Evolutionary conservation across 2,329 filamentous ascomycete genomes (phyloP), one percentile per base, ranked within the genome.

Genomic region (Ceratocystis huliohia): DNA sequence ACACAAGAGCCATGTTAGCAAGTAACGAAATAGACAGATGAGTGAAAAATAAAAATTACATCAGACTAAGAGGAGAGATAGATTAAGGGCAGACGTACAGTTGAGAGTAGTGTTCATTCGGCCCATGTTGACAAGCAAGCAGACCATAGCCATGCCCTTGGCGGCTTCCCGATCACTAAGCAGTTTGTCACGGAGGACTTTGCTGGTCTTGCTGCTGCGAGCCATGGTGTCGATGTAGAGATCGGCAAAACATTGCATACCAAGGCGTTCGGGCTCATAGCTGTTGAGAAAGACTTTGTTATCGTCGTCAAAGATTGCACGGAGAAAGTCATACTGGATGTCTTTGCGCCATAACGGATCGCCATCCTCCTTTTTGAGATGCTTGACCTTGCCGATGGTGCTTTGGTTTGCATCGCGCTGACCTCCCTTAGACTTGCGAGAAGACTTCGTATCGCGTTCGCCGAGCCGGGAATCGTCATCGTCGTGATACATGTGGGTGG

Each of bases 101-200:
- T 99, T 99, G 61, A 99, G 80, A 0, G 94, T 99, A 1, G 94
- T 99, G 76, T 99, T 99, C 94, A 99, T 99, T 69, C 94, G 84
- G 67, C 94, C 94, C 70, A 99, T 89, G 73, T 99, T 99, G 74
- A 99, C 94, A 72, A 99, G 79, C 70, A 99, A 79, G 76, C 94
- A 99, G 68, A 99, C 93, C 94, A 99, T 99, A 65, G 94, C 94
- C 94, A 99, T 99, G 73, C 91, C 93, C 75, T 96, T 91, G 45
- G 93, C 94, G 25, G 92, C 92, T 70, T 91, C 87, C 72, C 90
- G 87, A 74, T 99, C 94, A 71, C 88, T 94, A 72, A 96, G 82
- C 70, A 99, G 82, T 79, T 99, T 97, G 76, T 99, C 94, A 75
- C 96, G 91, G 70, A 99, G 81, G 63, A 99, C 94, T 78, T 97